phyloP scores from a whole-genome alignment of 208 protist species.

The Tetramitus jugosus region DNA sequence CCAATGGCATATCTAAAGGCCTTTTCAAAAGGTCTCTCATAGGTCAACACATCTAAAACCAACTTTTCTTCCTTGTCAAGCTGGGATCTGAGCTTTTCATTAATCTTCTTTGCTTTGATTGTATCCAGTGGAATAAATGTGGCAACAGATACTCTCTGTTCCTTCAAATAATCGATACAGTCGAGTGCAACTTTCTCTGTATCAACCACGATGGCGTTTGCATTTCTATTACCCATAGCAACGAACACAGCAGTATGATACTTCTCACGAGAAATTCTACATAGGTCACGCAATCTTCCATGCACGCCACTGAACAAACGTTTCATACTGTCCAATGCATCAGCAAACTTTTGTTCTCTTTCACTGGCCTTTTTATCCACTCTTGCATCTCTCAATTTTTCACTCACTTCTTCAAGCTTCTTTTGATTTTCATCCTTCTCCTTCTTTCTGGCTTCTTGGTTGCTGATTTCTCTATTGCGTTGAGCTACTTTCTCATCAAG shows the following conservation, averaged over 20 bases:
- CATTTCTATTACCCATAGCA: constrained; percentile 85
- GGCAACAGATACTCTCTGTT: constrained; percentile 75
- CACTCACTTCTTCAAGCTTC: neutral
- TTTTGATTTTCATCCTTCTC: neutral
- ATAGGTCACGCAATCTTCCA: constrained; percentile 81
- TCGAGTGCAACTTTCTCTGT: constrained; percentile 70
- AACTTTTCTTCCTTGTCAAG: constrained; percentile 77
- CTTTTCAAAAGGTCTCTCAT: constrained; percentile 60
- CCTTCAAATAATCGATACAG: constrained; percentile 90
- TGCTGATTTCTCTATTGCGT: neutral
- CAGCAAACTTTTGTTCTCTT: constrained; percentile 41
- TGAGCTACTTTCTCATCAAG: constrained; percentile 44
- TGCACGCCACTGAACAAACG: constrained; percentile 67
- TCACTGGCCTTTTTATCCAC: constrained; percentile 39
- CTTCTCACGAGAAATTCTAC: constrained; percentile 67
- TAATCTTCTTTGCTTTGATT: constrained; percentile 65
- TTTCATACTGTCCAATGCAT: constrained; percentile 75
- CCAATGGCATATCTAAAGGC: constrained; percentile 86
- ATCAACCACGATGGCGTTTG: constrained; percentile 93
- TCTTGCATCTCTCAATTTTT: constrained; percentile 19
- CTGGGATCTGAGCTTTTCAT: constrained; percentile 69
- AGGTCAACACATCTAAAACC: constrained; percentile 82
- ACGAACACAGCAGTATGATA: constrained; percentile 86
- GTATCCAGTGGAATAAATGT: constrained; percentile 91
- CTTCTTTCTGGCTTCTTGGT: neutral